phyloP scores from a whole-genome alignment of 2,329 filamentous ascomycete genomes.

The Aspergillus fijiensis region DNA sequence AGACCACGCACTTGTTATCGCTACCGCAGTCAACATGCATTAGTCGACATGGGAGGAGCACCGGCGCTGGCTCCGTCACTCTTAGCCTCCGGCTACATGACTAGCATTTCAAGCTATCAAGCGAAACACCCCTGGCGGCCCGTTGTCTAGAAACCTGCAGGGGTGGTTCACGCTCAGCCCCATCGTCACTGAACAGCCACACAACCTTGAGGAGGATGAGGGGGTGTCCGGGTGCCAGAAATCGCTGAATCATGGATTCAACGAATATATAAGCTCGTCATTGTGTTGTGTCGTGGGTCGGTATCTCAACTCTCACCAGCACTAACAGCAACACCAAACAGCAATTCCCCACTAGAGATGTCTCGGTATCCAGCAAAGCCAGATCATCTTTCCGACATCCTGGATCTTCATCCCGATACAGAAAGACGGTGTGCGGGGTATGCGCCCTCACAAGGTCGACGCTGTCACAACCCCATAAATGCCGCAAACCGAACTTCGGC shows the following conservation, averaged over 20 bases:
- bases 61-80: not conserved
- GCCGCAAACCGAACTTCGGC: slow-evolving; percentile 13
- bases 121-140: not conserved
- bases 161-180: not conserved
- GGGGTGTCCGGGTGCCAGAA: not conserved
- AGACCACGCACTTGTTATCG: not conserved
- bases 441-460: slow-evolving; percentile 17
- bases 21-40: not conserved
- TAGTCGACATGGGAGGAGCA: not conserved
- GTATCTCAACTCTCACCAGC: not conserved
- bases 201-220: not conserved
- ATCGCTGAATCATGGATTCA: not conserved
- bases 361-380: not conserved
- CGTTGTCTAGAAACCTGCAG: not conserved
- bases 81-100: not conserved
- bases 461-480: slow-evolving; percentile 17
- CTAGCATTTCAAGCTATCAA: not conserved
- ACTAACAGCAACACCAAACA: not conserved
- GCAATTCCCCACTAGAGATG: not conserved
- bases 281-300: not conserved
- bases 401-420: slow-evolving; percentile 18
- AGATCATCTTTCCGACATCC: slow-evolving; percentile 18
- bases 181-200: not conserved
- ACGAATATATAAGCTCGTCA: not conserved
- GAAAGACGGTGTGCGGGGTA: slow-evolving; percentile 22